phyloP scores from a whole-genome alignment of 768 basidiomycete genomes.

The Agrocybe praecox region DNA sequence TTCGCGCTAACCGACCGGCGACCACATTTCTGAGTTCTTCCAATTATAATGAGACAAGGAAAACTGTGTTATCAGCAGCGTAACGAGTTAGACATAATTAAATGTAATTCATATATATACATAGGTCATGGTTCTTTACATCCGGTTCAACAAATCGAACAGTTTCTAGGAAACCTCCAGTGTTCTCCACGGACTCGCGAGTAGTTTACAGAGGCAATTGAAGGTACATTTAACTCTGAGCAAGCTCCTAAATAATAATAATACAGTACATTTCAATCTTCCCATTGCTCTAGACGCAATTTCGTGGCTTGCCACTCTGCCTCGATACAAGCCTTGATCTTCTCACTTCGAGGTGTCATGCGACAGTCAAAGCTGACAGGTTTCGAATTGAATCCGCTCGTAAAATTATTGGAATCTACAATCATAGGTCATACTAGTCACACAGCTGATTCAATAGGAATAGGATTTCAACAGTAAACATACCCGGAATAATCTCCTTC shows the following conservation, averaged over 20 bases:
- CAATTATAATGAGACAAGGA: too few relatives aligned
- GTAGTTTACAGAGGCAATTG: too few relatives aligned
- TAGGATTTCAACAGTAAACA: neutral
- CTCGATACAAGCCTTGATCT: conserved; percentile 21
- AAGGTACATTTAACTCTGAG: neutral
- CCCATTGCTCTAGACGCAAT: conserved; percentile 19
- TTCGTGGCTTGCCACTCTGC: conserved; percentile 23
- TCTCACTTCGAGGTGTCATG: conserved; percentile 25
- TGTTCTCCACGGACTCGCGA: too few relatives aligned
- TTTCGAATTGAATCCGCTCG: conserved; percentile 35
- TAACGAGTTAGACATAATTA: too few relatives aligned
- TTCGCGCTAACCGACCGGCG: too few relatives aligned
- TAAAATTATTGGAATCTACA: conserved; percentile 29
- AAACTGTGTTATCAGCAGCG: too few relatives aligned
- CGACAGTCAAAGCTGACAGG: conserved; percentile 33
- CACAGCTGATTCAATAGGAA: neutral
- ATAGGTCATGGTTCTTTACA: too few relatives aligned
- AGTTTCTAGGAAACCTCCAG: too few relatives aligned
- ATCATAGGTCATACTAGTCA: neutral
- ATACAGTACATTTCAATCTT: conserved; percentile 6
- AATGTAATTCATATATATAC: too few relatives aligned
- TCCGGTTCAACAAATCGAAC: too few relatives aligned
- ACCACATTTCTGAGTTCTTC: too few relatives aligned
- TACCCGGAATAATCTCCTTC: conserved; percentile 1
- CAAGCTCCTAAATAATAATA: too few relatives aligned